Base-by-base conservation (phyloP, 73 alveolate genomes). In the Uronychia setigera region DNA sequence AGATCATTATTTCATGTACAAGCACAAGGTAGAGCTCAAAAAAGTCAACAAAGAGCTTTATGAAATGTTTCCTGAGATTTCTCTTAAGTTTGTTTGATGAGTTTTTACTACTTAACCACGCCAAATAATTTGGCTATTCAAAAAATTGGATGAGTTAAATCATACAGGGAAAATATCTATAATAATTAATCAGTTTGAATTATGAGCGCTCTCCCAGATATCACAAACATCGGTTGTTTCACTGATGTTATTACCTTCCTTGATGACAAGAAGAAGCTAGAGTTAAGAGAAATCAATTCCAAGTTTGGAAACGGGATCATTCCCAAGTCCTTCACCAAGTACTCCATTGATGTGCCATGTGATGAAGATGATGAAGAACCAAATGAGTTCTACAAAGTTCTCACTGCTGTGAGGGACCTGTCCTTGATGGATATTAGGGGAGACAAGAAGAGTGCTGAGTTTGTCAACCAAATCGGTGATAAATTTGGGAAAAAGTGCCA, bases 231-330 rank as follows among this genome's bases (percentile, higher is more conserved):
- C 19, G 67, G n/a, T 19, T 46, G 67, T 19, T 46, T 46, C 67
- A 46, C 67, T 25, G 81, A 76, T 1, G 81, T 76, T 1, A 76
- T 76, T 28, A 32, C 46, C n/a, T 76, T 76, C 81, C 32, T 76
- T 29, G 32, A 76, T 9, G 81, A 76, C 59, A 32, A 76, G n/a
- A 13, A 26, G 46, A 76, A 76, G 59, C 81, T 76, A 25, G 29
- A 76, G 59, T 76, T 76, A 5, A 76, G 81, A 76, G 29, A 76
- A 30, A 27, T 76, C 5, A 76, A 76, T 58, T 29, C 59, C 1
- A 76, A 26, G 28, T 76, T 76, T 30, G 81, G 58, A 27, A 76
- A 25, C 58, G 30, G 30, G 81, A 76, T 76, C 59, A 32, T 76
- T 5, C 81, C 81, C n/a, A 76, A 30, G 19, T 76, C 81, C 59